These are phyloP conservation scores for Cryoendolithus antarcticus DNA, from an alignment of 2,329 filamentous ascomycete genomes.

Conservation along the genomic window DNA sequence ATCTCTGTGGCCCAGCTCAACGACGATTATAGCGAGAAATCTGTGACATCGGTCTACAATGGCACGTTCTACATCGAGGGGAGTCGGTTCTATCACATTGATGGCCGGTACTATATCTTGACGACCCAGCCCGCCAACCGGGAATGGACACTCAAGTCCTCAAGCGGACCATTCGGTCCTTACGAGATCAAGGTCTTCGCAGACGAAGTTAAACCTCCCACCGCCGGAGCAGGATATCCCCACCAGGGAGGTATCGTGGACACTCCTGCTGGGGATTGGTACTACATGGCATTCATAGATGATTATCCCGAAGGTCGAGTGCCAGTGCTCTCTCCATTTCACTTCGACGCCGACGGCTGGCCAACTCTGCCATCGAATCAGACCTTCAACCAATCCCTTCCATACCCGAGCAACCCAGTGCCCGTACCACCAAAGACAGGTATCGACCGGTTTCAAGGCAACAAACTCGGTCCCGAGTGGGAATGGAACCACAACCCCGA, in stretches of 20 bases:
- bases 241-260: conserved; percentile 47
- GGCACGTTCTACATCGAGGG: conserved; percentile 34
- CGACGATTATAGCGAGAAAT: conserved; percentile 34
- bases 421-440: conserved; percentile 19
- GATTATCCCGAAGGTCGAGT: conserved; percentile 45
- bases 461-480: conserved; percentile 35
- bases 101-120: conserved; percentile 45
- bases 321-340: conserved; percentile 44
- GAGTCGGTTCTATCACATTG: conserved; percentile 44
- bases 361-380: conserved; percentile 34
- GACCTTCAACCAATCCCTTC: conserved; percentile 33
- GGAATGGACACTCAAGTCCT: conserved; percentile 39
- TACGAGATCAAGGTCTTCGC: conserved; percentile 37
- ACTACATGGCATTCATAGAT: conserved; percentile 46
- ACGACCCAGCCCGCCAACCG: conserved; percentile 34
- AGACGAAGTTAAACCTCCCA: conserved; percentile 13
- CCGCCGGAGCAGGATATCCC: conserved; percentile 21
- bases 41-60: conserved; percentile 34
- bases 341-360: conserved; percentile 41
- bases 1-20: conserved; percentile 42
- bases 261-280: conserved; percentile 42
- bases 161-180: conserved; percentile 38
- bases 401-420: conserved; percentile 16
- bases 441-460: conserved; percentile 34
- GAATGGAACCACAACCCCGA: conserved; percentile 55